These are phyloP conservation scores for Capsella rubella DNA, from an alignment of 441 rosid species.

Conservation along the genomic window DNA sequence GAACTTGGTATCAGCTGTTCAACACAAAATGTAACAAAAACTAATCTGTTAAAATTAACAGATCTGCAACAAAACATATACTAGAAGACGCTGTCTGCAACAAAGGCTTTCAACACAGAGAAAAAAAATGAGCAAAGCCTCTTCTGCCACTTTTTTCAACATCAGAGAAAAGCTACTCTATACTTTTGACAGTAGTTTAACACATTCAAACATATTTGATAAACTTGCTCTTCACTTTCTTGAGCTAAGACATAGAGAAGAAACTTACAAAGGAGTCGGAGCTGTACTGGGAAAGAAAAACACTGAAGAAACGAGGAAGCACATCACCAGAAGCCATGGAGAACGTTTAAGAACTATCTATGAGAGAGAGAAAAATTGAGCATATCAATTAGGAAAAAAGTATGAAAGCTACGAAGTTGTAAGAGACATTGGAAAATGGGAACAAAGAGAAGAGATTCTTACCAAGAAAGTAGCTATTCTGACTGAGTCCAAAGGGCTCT, in stretches of 20 bases:
- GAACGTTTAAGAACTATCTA: not conserved
- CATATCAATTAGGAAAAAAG: not conserved
- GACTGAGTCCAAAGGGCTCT: not conserved
- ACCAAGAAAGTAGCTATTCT: not conserved
- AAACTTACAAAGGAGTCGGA: not conserved
- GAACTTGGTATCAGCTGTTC: conserved; percentile 2
- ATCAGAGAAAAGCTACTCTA: not conserved
- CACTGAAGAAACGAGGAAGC: conserved; percentile 12
- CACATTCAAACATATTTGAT: not conserved
- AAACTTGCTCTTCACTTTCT: not conserved
- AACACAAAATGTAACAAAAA: not conserved
- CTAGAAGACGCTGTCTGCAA: not conserved
- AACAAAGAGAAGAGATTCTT: not conserved
- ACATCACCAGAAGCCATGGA: conserved; percentile 12
- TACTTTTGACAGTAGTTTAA: not conserved
- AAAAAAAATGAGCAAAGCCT: not conserved
- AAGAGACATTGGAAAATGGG: not conserved
- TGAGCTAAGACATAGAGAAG: not conserved
- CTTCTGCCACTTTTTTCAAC: not conserved
- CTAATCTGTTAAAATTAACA: not conserved
- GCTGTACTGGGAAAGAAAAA: not conserved
- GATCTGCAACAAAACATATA: not conserved
- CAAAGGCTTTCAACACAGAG: not conserved
- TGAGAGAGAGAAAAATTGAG: not conserved
- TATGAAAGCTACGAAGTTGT: not conserved